Evolutionary conservation across 345 rosid genomes (phyloP), one percentile per base, ranked within the genome.

Genomic region (Cardamine resedifolia): DNA sequence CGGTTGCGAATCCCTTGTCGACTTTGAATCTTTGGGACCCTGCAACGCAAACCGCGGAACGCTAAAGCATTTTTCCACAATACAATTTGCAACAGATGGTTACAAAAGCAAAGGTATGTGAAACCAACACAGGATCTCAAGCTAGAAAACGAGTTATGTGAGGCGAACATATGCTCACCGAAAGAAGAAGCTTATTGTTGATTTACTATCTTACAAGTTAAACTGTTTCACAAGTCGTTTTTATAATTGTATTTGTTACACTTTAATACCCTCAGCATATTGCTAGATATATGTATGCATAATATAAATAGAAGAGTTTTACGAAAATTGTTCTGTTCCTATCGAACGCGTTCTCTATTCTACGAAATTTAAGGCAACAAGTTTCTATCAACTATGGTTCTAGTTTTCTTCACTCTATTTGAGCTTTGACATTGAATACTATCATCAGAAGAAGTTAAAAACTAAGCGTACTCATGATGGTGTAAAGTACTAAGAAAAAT

Each of bases 1-100:
- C 3, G 74, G 58, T 33, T 70, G 51, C 1, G 78, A 27, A 55
- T 4, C 52, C 63, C 15, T 75, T 38, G 21, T 30, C 5, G 73
- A 58, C 41, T 20, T 62, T 14, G 62, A 39, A 38, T 73, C 71
- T 20, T 71, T 81, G 0, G 66, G 61, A 12, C 66, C 75, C 96
- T 80, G 88, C 72, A 45, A 66, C 48, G 43, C 45, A 52, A 53
- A 61, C 36, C n/a, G 19, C 48, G 34, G 74, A 77, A 39, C 7
- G 16, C 11, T 18, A 4, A 52, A 64, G 20, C 38, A 33, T 21
- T 11, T 0, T 0, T 11, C 21, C 26, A 43, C n/a, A 15, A 51
- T 30, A 53, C 8, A 1, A 49, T 31, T 9, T 33, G n/a, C 15
- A 59, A 36, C 0, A 0, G 0, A 11, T 34, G 12, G 7, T 8